A percentile compares a stretch with the other conserved stretches of the same genome.
These are phyloP conservation scores for Trifolium subterraneum DNA, from an alignment of 306 rosid genomes.

Conservation along the genomic window DNA sequence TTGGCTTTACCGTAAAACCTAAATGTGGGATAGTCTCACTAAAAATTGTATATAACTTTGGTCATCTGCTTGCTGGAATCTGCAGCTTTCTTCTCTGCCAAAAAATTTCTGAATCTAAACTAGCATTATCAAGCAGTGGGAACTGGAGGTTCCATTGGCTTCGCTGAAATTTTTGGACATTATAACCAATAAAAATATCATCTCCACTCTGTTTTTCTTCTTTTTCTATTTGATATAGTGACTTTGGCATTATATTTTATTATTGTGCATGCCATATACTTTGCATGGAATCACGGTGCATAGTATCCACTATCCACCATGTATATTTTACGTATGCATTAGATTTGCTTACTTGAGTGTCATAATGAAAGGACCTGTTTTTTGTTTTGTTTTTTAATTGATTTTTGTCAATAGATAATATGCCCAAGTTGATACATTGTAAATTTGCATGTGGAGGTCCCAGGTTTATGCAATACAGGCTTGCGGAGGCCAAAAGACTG, in stretches of 20 bases:
- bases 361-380: background rate
- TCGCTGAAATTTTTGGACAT: background rate
- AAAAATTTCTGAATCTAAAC: constrained; percentile 21
- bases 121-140: constrained; percentile 29
- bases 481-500: constrained; percentile 86
- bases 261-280: background rate
- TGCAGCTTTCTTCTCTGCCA: constrained; percentile 11
- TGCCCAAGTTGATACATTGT: constrained; percentile 26
- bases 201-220: background rate
- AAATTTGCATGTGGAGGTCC: constrained; percentile 26
- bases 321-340: background rate
- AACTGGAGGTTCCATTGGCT: constrained; percentile 3
- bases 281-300: background rate
- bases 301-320: background rate
- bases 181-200: constrained; percentile 3
- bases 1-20: background rate
- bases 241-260: constrained; percentile 2
- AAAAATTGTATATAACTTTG: background rate
- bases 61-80: constrained; percentile 14
- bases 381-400: background rate
- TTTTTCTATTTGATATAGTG: constrained; percentile 16
- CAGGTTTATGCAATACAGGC: constrained; percentile 83
- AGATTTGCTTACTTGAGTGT: constrained; percentile 22
- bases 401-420: background rate
- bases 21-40: background rate